Percentiles rank a stretch among this genome's conserved stretches.
Evolutionary conservation across 108 stramenopile genomes (phyloP).

Genomic region (Fragilariopsis cylindrus): DNA sequence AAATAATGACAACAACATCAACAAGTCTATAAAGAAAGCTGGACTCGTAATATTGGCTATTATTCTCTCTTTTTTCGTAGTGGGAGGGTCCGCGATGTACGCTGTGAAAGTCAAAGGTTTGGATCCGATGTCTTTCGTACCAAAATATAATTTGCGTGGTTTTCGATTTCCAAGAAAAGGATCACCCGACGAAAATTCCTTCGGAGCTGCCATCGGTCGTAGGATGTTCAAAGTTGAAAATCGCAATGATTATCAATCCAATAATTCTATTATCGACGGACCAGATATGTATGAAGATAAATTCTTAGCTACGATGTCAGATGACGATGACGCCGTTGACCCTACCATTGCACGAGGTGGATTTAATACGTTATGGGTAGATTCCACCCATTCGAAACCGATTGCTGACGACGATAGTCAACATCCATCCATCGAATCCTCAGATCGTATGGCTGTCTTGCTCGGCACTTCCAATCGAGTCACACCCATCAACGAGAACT

Average conservation of each 20-base stretch:
- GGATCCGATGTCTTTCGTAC: background rate
- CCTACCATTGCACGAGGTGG: constrained; percentile 1
- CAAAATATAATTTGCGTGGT: background rate
- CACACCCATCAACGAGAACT: constrained; percentile 28
- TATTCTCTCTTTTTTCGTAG: constrained; percentile 2
- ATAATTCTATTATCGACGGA: background rate
- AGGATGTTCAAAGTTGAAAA: background rate
- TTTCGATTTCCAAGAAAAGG: background rate
- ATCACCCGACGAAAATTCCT: background rate
- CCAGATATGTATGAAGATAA: constrained; percentile 11
- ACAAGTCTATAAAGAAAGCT: background rate
- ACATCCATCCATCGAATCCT: background rate
- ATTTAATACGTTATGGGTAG: constrained; percentile 16
- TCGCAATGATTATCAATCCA: background rate
- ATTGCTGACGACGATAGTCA: background rate
- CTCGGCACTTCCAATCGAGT: constrained; percentile 28
- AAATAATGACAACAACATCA: background rate
- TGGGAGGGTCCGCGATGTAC: constrained; percentile 9
- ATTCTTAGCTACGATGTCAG: background rate
- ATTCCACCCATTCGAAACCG: constrained; percentile 21
- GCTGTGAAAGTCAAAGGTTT: constrained; percentile 1
- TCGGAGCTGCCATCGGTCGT: background rate
- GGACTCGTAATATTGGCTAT: constrained; percentile 13
- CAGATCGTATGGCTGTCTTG: constrained; percentile 23
- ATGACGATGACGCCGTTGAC: constrained; percentile 17